Evolutionary conservation across 2,329 filamentous ascomycete species (phyloP).

Genomic region (Aureobasidium sp.): DNA sequence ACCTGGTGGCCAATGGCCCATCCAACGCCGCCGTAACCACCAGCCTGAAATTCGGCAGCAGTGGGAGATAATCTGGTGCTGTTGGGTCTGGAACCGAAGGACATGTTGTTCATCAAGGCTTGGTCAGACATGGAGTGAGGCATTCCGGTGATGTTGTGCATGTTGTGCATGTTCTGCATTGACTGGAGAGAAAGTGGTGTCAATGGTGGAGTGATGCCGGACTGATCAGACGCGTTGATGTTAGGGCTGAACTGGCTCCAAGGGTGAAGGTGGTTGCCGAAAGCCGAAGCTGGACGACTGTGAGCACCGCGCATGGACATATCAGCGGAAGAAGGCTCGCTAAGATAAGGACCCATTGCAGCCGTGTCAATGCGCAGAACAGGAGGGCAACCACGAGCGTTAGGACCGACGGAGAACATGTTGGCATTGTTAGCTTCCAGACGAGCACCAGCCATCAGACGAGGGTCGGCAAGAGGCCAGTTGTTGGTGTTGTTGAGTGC

Average conservation of each 20-base stretch:
- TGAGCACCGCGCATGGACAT: slow-evolving; percentile 1
- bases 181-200: slow-evolving; percentile 24
- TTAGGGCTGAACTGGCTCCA: slow-evolving; percentile 20
- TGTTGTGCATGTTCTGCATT: slow-evolving; percentile 17
- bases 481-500: background rate
- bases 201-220: slow-evolving; percentile 24
- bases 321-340: slow-evolving; percentile 12
- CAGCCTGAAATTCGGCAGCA: slow-evolving; percentile 36
- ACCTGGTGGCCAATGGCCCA: slow-evolving; percentile 29
- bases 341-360: background rate
- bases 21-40: slow-evolving; percentile 26
- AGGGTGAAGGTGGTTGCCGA: slow-evolving; percentile 27
- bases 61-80: slow-evolving; percentile 40
- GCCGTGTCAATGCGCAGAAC: slow-evolving; percentile 11
- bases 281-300: slow-evolving; percentile 32
- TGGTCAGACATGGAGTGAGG: slow-evolving; percentile 19
- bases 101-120: background rate
- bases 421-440: slow-evolving; percentile 5
- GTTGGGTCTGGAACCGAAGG: slow-evolving; percentile 27
- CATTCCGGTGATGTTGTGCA: slow-evolving; percentile 8
- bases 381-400: background rate
- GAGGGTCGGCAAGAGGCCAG: slow-evolving; percentile 5
- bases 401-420: slow-evolving; percentile 2
- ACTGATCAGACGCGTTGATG: slow-evolving; percentile 6
- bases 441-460: background rate